Evolutionary conservation across 2,329 filamentous ascomycete genomes (phyloP).

Genomic region (Aspergillus tubingensis): DNA sequence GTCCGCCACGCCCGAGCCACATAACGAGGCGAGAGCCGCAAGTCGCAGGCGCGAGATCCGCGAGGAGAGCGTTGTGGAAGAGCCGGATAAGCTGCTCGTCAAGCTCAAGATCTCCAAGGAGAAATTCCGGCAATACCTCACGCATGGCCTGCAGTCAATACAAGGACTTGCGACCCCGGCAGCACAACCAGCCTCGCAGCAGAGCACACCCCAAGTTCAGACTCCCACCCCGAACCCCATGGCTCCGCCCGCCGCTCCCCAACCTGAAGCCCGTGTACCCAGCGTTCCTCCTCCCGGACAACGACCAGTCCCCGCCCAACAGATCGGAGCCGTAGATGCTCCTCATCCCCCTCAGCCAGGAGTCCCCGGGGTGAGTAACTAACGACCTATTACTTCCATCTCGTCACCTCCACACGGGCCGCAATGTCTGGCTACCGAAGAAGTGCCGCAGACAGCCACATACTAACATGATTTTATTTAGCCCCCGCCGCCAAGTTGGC

Average conservation of each 20-base stretch:
- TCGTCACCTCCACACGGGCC: conserved; percentile 18
- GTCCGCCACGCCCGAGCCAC: conserved; percentile 83
- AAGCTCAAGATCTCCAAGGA: conserved; percentile 73
- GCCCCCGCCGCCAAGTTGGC: conserved; percentile 87
- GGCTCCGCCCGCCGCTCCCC: conserved; percentile 43
- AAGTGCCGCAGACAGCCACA: conserved; percentile 6
- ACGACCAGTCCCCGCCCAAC: conserved; percentile 33
- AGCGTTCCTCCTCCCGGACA: conserved; percentile 26
- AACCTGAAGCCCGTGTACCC: conserved; percentile 31
- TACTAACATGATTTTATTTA: conserved; percentile 41
- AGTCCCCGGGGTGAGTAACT: conserved; percentile 47
- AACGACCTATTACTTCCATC: conserved; percentile 22
- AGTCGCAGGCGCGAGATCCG: conserved; percentile 65
- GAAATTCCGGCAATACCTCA: conserved; percentile 68
- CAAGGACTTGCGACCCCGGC: conserved; percentile 42
- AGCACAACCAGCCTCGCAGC: conserved; percentile 47
- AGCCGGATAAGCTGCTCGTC: conserved; percentile 69
- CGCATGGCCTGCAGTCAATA: conserved; percentile 44
- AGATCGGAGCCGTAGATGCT: conserved; percentile 50
- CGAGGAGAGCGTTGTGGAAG: conserved; percentile 72
- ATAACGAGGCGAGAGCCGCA: conserved; percentile 71
- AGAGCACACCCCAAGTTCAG: conserved; percentile 49
- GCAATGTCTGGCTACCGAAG: conserved; percentile 10
- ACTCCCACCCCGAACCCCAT: conserved; percentile 57
- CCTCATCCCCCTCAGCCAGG: conserved; percentile 45